A percentile compares a stretch with the other conserved stretches of the same genome.
Conservation (phyloP, 257 asterid species). For the Sherardia arvensis region DNA sequence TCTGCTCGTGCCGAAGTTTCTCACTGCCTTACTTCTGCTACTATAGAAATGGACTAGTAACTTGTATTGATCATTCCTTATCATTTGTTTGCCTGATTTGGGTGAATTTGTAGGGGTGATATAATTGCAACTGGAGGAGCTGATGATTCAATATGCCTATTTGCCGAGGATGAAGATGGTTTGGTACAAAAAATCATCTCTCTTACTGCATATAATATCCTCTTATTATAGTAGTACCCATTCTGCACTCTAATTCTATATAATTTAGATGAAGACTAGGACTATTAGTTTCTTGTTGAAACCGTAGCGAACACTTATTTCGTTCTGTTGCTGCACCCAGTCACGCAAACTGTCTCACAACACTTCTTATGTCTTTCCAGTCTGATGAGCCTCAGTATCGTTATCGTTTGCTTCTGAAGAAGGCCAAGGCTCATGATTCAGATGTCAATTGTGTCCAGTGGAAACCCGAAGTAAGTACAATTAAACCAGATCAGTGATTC, state of each 20-base stretch:
- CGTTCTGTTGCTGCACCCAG: neutral
- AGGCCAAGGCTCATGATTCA: constrained; percentile 86
- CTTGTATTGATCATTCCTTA: neutral
- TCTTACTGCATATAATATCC: constrained; percentile 8
- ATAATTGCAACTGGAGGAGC: constrained; percentile 81
- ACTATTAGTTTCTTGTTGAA: neutral
- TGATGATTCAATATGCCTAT: constrained; percentile 83
- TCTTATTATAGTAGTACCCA: neutral
- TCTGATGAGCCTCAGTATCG: constrained; percentile 56
- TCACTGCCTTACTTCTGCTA: neutral
- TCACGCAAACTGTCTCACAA: neutral
- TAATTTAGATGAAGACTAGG: neutral
- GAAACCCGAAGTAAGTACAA: constrained; percentile 52
- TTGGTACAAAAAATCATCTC: constrained; percentile 32
- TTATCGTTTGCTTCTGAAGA: constrained; percentile 62
- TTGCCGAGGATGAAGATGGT: constrained; percentile 52
- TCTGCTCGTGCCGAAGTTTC: neutral
- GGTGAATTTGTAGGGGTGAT: constrained; percentile 57
- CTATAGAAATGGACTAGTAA: neutral
- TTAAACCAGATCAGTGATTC: neutral
- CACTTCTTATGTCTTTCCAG: constrained; percentile 23
- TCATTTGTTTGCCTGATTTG: constrained; percentile 4
- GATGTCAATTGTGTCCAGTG: constrained; percentile 84
- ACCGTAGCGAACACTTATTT: neutral
- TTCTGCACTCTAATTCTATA: neutral